A percentile compares a stretch with the other conserved stretches of the same genome.
Conservation (phyloP, 2,329 filamentous ascomycete species). For the Dothideomycetidae sp. region DNA sequence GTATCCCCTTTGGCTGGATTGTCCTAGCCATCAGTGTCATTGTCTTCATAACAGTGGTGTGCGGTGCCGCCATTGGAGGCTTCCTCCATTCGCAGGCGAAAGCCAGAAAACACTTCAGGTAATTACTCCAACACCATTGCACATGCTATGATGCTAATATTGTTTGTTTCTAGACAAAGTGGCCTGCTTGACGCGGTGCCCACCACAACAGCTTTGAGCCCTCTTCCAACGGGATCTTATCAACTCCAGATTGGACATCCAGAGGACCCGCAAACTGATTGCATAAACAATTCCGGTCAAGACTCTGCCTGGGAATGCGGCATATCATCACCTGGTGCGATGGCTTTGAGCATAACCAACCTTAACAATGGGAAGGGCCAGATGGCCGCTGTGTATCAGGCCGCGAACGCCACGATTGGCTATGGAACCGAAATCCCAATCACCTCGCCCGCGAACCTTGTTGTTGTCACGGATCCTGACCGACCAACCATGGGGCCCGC, state of each 20-base stretch:
- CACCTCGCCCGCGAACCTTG: slow-evolving; percentile 29
- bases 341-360: slow-evolving; percentile 19
- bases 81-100: slow-evolving; percentile 18
- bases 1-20: slow-evolving; percentile 24
- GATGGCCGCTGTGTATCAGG: slow-evolving; percentile 21
- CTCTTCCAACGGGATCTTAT: slow-evolving; percentile 42
- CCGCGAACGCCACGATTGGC: slow-evolving; percentile 24
- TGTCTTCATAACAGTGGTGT: slow-evolving; percentile 20
- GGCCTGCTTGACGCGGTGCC: slow-evolving; percentile 33
- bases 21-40: slow-evolving; percentile 18
- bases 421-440: slow-evolving; percentile 49
- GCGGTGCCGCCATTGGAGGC: slow-evolving; percentile 23
- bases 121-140: not conserved
- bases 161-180: slow-evolving; percentile 3
- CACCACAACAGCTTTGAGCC: slow-evolving; percentile 37
- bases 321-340: slow-evolving; percentile 23
- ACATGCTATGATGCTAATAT: slow-evolving; percentile 2
- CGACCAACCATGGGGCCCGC: slow-evolving; percentile 44
- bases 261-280: slow-evolving; percentile 38
- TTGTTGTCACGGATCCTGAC: slow-evolving; percentile 43
- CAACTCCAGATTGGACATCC: slow-evolving; percentile 39
- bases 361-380: slow-evolving; percentile 13
- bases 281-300: slow-evolving; percentile 42
- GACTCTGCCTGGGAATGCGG: slow-evolving; percentile 51
- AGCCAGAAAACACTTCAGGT: slow-evolving; percentile 8